These are phyloP conservation scores for Aspergillus pseudoterreus DNA, from an alignment of 2,329 filamentous ascomycete genomes.

Conservation along the genomic window DNA sequence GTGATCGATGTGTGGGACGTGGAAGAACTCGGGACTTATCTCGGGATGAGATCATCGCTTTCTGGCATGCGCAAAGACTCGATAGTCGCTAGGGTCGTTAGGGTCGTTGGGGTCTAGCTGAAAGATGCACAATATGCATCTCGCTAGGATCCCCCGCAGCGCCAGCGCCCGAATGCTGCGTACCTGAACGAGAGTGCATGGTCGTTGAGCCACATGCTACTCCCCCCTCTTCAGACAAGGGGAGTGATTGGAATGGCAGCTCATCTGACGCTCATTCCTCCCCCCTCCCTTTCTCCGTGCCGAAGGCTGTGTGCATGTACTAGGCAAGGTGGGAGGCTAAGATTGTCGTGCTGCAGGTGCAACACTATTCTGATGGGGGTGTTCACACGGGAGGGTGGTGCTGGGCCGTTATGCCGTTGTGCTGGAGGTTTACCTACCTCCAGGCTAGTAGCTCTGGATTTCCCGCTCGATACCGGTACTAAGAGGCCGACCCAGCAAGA, in stretches of 20 bases:
- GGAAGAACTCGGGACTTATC: no score
- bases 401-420: no score
- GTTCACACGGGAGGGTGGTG: no score
- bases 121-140: no score
- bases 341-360: background rate
- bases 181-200: background rate
- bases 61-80: no score
- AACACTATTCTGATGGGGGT: background rate
- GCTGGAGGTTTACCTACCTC: no score
- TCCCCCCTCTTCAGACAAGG: background rate
- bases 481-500: background rate
- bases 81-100: no score
- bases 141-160: no score
- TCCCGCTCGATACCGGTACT: background rate
- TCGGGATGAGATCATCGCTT: no score
- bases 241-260: background rate
- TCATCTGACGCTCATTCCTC: background rate
- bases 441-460: no score
- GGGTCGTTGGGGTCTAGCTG: no score
- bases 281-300: background rate
- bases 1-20: no score
- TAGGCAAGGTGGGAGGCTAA: background rate
- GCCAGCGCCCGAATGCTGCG: background rate
- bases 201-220: background rate
- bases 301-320: background rate